phyloP scores from a whole-genome alignment of 768 basidiomycete genomes.

The Lentinula sp. region DNA sequence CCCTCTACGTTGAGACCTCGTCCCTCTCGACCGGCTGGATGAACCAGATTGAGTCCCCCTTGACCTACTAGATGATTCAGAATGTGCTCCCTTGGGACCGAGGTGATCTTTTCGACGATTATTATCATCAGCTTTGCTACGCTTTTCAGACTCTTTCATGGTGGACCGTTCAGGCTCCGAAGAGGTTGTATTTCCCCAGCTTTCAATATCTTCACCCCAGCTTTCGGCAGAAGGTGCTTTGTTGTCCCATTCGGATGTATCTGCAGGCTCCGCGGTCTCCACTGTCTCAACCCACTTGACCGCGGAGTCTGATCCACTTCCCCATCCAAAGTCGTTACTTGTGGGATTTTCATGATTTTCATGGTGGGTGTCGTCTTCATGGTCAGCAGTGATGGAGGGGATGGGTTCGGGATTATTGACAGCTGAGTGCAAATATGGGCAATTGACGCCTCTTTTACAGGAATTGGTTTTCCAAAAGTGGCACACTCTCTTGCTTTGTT shows the following conservation, averaged over 20 bases:
- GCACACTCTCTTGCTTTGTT: neutral
- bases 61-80: neutral
- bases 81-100: neutral
- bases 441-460: neutral
- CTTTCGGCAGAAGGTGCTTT: neutral
- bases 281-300: constrained; percentile 3
- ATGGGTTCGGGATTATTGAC: neutral
- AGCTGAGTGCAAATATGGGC: neutral
- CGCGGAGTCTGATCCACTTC: neutral
- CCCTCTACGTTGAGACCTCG: neutral
- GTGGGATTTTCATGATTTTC: too few species aligned
- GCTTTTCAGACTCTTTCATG: neutral
- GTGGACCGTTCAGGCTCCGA: neutral
- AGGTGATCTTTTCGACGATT: neutral
- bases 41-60: neutral
- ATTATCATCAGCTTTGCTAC: neutral
- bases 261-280: constrained; percentile 8
- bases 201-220: neutral
- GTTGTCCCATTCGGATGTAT: constrained; percentile 12
- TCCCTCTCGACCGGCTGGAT: neutral
- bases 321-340: neutral
- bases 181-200: neutral
- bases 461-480: neutral
- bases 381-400: neutral
- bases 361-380: constrained; percentile 12